Evolutionary conservation across 768 basidiomycete species (phyloP).

Genomic region (Nidula microcarpa): DNA sequence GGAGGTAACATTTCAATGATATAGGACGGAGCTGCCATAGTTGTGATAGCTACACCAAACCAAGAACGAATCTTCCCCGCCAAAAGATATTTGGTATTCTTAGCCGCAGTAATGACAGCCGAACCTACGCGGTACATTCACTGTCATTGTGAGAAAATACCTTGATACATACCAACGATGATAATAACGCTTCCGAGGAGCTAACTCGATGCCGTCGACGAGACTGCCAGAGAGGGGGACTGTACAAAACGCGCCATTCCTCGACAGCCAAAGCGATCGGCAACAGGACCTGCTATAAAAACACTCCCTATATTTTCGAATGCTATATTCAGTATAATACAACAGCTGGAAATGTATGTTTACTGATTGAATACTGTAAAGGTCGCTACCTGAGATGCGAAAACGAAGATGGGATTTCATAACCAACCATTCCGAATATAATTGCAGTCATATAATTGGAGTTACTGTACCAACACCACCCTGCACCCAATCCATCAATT

Average conservation of each 20-base stretch:
- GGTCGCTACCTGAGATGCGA: not conserved
- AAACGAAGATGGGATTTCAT: not conserved
- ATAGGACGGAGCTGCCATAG: slow-evolving; percentile 43
- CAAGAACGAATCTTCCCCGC: slow-evolving; percentile 52
- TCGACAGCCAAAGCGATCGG: slow-evolving; percentile 39
- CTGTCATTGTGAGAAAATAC: not conserved
- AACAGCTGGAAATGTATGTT: not conserved
- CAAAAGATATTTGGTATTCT: slow-evolving; percentile 41
- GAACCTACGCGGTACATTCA: too few relatives aligned
- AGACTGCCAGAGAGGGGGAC: not conserved
- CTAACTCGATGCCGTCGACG: slow-evolving; percentile 12
- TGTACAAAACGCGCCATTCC: slow-evolving; percentile 34
- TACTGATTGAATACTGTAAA: slow-evolving; percentile 38
- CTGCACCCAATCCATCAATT: slow-evolving; percentile 32
- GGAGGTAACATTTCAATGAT: slow-evolving; percentile 59
- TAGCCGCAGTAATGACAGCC: slow-evolving; percentile 41
- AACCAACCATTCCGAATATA: slow-evolving; percentile 41
- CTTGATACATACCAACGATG: slow-evolving; percentile 23
- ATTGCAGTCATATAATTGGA: too few relatives aligned
- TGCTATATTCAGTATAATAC: not conserved
- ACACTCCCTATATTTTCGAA: slow-evolving; percentile 33
- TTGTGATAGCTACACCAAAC: slow-evolving; percentile 46
- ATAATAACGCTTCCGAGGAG: slow-evolving; percentile 36
- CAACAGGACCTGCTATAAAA: slow-evolving; percentile 34
- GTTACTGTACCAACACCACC: slow-evolving; percentile 41